Conservation (phyloP, 768 basidiomycete species). For the Sporobolomyces roseus region DNA sequence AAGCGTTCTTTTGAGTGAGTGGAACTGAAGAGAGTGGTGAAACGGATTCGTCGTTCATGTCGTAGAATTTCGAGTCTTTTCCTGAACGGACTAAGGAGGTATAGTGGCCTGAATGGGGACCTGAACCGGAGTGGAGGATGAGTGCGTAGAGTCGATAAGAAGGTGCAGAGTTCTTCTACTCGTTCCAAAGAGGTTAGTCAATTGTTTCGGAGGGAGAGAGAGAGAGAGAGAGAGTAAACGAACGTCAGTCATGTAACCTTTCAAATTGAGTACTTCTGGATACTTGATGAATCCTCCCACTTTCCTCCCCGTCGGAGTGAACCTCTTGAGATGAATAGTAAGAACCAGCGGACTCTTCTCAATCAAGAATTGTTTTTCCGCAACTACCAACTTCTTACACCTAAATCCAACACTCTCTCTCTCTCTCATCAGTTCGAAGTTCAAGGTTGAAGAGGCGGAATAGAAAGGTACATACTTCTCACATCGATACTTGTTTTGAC, state of each 20-base stretch:
- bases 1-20: constrained; percentile 71
- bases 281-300: constrained; percentile 73
- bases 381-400: constrained; percentile 85
- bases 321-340: constrained; percentile 91
- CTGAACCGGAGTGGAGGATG: constrained; percentile 85
- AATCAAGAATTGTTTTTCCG: constrained; percentile 83
- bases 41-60: constrained; percentile 90
- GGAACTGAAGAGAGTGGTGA: constrained; percentile 53
- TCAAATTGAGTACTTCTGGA: constrained; percentile 66
- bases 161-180: constrained; percentile 53
- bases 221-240: constrained; percentile 26
- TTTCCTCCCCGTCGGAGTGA: constrained; percentile 78
- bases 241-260: constrained; percentile 74
- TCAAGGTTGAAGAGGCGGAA: background rate
- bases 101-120: constrained; percentile 95
- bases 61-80: constrained; percentile 71
- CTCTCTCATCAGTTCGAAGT: background rate
- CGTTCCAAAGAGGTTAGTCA: background rate
- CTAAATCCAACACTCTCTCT: constrained; percentile 54
- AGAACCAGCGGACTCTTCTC: constrained; percentile 81
- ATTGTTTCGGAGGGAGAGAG: background rate
- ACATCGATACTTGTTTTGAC: constrained; percentile 95
- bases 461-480: constrained; percentile 69
- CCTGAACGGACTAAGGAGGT: constrained; percentile 73
- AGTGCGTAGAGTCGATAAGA: constrained; percentile 84